Base-by-base conservation (phyloP, 2,329 filamentous ascomycete genomes). In the Acephala macrosclerotiorum region DNA sequence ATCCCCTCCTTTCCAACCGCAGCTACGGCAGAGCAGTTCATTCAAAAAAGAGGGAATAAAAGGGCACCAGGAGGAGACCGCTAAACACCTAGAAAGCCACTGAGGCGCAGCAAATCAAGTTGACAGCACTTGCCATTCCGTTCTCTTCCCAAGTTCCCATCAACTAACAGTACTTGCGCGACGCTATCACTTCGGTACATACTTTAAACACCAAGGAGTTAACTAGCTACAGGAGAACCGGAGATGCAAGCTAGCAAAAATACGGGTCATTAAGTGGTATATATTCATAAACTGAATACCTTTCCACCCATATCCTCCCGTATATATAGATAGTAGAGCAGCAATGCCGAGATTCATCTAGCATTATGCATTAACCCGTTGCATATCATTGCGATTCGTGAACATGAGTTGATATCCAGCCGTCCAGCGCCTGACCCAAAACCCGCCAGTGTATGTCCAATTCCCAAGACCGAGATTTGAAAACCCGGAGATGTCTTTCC, bases 231-330 rank as follows among this genome's bases (percentile, higher is more conserved):
- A 18, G 42, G 20, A n/a, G 20, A 33, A 33, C 29, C 29, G 29
- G 9, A 33, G 29, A n/a, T n/a, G n/a, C 12, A 47, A 47, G 40
- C 16, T 18, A n/a, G 40, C 5, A 42, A 6, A 18, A 42, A 18
- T 18, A 42, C 18, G 40, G 40, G 45, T 49, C 45, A n/a, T 49
- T 22, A 49, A 49, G 45, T 49, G 45, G 45, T 49, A n/a, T 49
- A 49, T 49, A 49, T 49, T 49, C 45, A 9, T 49, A 22, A 49
- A 47, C n/a, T 12, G 14, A 42, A 42, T 12, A 26, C n/a, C 40
- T 6, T 42, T 42, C 40, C n/a, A n/a, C n/a, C n/a, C n/a, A n/a
- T n/a, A n/a, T n/a, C n/a, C n/a, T n/a, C 16, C 40, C 11, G 40
- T 8, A n/a, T 49, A n/a, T 49, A 49, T 22, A 53, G 29, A 53